Evolutionary conservation across 345 rosid genomes (phyloP), one percentile per base, ranked within the genome.

Genomic region (Arabidopsis suecica): DNA sequence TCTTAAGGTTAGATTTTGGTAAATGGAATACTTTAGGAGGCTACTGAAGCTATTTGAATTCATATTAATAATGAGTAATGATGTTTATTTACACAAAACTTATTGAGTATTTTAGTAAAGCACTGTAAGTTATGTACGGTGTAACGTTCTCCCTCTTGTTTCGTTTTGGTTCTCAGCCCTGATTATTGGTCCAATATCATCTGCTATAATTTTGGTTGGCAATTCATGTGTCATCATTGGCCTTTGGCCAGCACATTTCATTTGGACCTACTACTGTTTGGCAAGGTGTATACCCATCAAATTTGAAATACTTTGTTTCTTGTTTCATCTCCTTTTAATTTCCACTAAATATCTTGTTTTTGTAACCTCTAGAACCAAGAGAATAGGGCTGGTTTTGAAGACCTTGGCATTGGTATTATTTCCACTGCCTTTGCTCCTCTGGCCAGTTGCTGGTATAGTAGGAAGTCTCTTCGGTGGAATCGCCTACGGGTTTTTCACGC

Each of bases 231-330:
- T 91, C 20, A 81, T 87, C 41, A 65, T 84, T 57, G 97, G 98
- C 6, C 91, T 91, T 20, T 93, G 97, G 97, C 79, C 84, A 18
- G 94, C 93, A 68, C 98, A 89, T 84, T 81, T 86, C 71, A 2
- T 84, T 7, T 93, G 93, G 93, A 89, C 93, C 71, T 85, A 80
- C 74, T 91, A 83, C 79, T 85, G 93, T 80, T 86, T 91, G 3
- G 82, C 85, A 54, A 89, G 91, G 98, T 91, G 62, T 58, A 55
- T 23, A 58, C 65, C 57, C 23, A 16, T 10, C 33, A 13, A 11
- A 33, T 37, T 61, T 5, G 11, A 38, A 10, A 57, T 11, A 37
- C 3, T 16, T 16, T 16, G 18, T 16, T 16, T 16, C 18, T 16
- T 16, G 18, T 16, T 16, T 16, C 18, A 16, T 16, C 18, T 16